Base-by-base conservation (phyloP, 2,329 filamentous ascomycete species). In the Boeremia lycopersici region DNA sequence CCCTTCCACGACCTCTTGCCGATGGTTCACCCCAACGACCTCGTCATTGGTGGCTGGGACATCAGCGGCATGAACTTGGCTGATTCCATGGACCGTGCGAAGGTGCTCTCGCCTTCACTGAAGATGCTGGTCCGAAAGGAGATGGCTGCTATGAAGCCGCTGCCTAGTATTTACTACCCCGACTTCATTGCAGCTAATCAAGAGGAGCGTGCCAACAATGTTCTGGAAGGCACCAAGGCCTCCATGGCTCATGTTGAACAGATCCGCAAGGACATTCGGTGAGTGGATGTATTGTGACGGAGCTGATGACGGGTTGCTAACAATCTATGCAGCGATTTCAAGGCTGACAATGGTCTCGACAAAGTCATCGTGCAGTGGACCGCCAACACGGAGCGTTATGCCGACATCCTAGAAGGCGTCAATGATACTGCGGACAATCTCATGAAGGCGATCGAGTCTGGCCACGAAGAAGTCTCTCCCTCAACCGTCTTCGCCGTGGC, bases 121-220 rank as follows among this genome's bases (percentile, higher is more conserved):
- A 99, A 99, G 85, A 80, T 82, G 52, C 84, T 90, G 70, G 89
- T 99, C 68, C 88, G 87, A 79, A 96, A 98, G 84, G 91, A 98
- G 80, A 93, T 98, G 92, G 81, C 87, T 58, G 81, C 82, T 67
- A 90, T 98, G 87, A 87, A 88, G 67, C 95, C 95, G 28, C 85
- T 98, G 61, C 93, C 92, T 23, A 93, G 90, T 77, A 89, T 98
- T 79, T 99, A 99, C 85, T 99, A 99, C 77, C 95, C 95, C 1
- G 95, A 98, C 79, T 99, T 99, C 82, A 99, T 99, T 73, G 95
- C 95, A 64, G 90, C 95, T 74, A 99, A 99, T 82, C 95, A 99
- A 81, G 93, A 95, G 77, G 92, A 93, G 72, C 90, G 95, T 71
- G 95, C 93, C 63, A 92, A 99, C 80, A 98, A 99, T 71, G 72